A percentile compares a stretch with the other conserved stretches of the same genome.
phyloP scores from a whole-genome alignment of 306 rosid genomes.

The Pyrus pyrifolia region DNA sequence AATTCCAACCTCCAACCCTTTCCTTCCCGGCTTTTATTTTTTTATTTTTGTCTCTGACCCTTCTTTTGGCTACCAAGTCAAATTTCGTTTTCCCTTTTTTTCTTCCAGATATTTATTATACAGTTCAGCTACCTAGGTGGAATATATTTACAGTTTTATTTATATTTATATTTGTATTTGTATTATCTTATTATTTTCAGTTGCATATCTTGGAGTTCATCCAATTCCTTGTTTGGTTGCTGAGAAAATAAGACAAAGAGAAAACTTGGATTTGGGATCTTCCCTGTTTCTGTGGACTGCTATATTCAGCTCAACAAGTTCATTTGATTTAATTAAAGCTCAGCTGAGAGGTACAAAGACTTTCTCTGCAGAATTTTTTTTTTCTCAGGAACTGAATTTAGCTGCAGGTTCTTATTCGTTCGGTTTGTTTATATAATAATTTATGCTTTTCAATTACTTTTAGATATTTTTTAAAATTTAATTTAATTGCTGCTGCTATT shows the following conservation, averaged over 20 bases:
- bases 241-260: conserved; percentile 1
- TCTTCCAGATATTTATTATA: not conserved
- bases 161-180: not conserved
- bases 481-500: not conserved
- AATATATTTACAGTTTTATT: not conserved
- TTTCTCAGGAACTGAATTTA: not conserved
- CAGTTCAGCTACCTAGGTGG: not conserved
- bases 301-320: not conserved
- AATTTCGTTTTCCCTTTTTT: not conserved
- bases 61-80: not conserved
- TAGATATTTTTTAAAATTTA: not conserved
- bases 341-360: not conserved
- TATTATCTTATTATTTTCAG: conserved; percentile 3
- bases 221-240: not conserved
- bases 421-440: not conserved
- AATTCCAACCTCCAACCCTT: not conserved
- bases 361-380: not conserved
- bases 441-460: not conserved
- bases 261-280: not conserved
- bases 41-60: not conserved
- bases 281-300: conserved; percentile 2
- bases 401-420: conserved; percentile 3
- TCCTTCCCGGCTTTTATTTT: not conserved
- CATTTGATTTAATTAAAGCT: not conserved
- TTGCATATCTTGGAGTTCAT: conserved; percentile 13